Evolutionary conservation across 192 early-diverging fungal species (phyloP), one percentile per base, ranked within the genome.

Genomic region (Linnemannia exigua): DNA sequence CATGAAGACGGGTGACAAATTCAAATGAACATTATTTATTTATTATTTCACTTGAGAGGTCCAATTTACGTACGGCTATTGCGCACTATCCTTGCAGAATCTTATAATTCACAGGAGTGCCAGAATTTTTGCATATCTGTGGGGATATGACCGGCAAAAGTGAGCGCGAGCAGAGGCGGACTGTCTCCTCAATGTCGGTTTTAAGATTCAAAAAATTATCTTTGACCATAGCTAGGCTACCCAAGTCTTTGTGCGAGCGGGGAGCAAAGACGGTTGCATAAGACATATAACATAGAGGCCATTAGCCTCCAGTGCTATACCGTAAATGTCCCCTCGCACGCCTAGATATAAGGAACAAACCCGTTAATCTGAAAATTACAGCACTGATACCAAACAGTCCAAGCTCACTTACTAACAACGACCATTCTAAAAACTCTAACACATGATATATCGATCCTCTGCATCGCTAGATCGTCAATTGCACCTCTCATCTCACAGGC

Each of bases 401-500:
- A 67, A 31, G 35, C 20, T 67, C 41, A 75, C 61, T 35, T 75
- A 75, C 74, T 61, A 44, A 75, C 58, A 67, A 38, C 25, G 1
- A 66, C 19, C 74, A 67, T 75, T 67, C 74, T 61, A 71, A 71
- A 71, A 41, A 71, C 74, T 67, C 74, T 75, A 41, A 67, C 61
- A 75, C 61, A 75, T 66, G 74, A 75, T 25, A 75, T 67, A 36
- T 75, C 38, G 58, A 75, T 75, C 74, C 46, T 75, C 58, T 75
- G 74, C 37, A 28, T 75, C 47, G 74, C 61, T 5, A 66, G 74
- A 75, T 75, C 74, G 74, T 75, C 74, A 75, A 75, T 75, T 17
- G 54, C 52, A 75, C 67, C 52, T 75, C 25, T 75, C 74, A 75
- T 75, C 74, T 66, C 74, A 28, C 74, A 66, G 41, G 54, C 61